Evolutionary conservation across 768 basidiomycete species (phyloP).

Genomic region (Agaricus subrufescens): DNA sequence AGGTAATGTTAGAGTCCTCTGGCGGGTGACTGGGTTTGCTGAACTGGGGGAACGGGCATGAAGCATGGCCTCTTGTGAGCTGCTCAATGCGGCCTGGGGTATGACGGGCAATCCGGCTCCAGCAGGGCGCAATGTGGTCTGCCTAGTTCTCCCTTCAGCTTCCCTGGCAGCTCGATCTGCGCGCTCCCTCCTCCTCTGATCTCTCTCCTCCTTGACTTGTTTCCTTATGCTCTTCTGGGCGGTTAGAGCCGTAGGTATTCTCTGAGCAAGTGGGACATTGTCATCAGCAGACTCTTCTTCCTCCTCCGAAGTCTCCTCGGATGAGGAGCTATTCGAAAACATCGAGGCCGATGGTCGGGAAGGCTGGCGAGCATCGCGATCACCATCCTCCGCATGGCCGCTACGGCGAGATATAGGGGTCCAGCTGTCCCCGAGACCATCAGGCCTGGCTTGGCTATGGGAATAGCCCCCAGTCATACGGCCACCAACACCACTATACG

Average conservation of each 20-base stretch:
- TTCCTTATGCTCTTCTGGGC: conserved; percentile 79
- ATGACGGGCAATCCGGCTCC: conserved; percentile 14
- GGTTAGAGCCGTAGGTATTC: conserved; percentile 76
- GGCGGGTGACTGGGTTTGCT: conserved; percentile 21
- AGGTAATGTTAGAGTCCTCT: conserved; percentile 41
- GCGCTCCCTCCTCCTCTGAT: conserved; percentile 49
- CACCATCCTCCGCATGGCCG: conserved; percentile 31
- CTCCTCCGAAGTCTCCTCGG: conserved; percentile 36
- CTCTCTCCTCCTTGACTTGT: conserved; percentile 65
- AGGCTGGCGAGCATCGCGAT: conserved; percentile 29
- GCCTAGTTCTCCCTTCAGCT: conserved; percentile 21
- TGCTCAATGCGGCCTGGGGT: conserved; percentile 18
- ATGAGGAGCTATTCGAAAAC: conserved; percentile 17
- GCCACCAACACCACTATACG: conserved; percentile 1
- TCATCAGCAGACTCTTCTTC: conserved; percentile 38
- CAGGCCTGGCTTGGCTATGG: background rate
- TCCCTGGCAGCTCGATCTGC: conserved; percentile 24
- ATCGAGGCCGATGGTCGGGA: background rate
- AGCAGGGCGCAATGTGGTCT: conserved; percentile 32
- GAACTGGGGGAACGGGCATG: conserved; percentile 19
- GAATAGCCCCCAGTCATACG: background rate
- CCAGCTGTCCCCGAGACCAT: background rate
- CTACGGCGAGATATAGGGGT: background rate
- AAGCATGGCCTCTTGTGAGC: conserved; percentile 33
- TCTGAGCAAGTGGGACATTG: conserved; percentile 78